Evolutionary conservation across 1,284 basidiomycete genomes (phyloP).

Genomic region (Sanghuangporus baumii): DNA sequence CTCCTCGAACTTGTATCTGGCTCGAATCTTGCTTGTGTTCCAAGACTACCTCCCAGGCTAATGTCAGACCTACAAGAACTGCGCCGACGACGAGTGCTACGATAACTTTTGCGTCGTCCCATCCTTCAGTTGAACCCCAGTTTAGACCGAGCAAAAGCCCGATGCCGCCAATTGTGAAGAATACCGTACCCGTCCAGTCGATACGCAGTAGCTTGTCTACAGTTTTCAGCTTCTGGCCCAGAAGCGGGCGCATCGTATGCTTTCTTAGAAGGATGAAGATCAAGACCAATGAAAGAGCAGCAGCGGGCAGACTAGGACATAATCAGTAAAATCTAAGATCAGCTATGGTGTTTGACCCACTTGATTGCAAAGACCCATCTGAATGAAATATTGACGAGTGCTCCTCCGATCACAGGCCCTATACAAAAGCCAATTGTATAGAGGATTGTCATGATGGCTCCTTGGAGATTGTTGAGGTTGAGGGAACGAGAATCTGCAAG

Average conservation of each 20-base stretch:
- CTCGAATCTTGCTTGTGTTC: constrained; percentile 11
- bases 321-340: background rate
- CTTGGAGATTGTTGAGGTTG: constrained; percentile 38
- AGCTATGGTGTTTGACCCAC: constrained; percentile 24
- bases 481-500: constrained; percentile 40
- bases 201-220: constrained; percentile 32
- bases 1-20: background rate
- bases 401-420: constrained; percentile 44
- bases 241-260: constrained; percentile 25
- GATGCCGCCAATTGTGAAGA: constrained; percentile 33
- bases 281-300: constrained; percentile 32
- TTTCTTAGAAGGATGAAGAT: constrained; percentile 38
- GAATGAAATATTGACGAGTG: constrained; percentile 34
- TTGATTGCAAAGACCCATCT: constrained; percentile 54
- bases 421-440: constrained; percentile 39
- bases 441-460: constrained; percentile 35
- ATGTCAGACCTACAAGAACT: constrained; percentile 33
- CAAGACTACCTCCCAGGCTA: constrained; percentile 34
- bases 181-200: constrained; percentile 41
- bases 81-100: constrained; percentile 32
- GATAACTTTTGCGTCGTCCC: constrained; percentile 29
- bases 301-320: constrained; percentile 26
- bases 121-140: constrained; percentile 31
- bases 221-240: constrained; percentile 13
- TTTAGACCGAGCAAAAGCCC: constrained; percentile 33